Evolutionary conservation across 805 yeast species (phyloP).

Genomic region (Sungouiella thailandica): DNA sequence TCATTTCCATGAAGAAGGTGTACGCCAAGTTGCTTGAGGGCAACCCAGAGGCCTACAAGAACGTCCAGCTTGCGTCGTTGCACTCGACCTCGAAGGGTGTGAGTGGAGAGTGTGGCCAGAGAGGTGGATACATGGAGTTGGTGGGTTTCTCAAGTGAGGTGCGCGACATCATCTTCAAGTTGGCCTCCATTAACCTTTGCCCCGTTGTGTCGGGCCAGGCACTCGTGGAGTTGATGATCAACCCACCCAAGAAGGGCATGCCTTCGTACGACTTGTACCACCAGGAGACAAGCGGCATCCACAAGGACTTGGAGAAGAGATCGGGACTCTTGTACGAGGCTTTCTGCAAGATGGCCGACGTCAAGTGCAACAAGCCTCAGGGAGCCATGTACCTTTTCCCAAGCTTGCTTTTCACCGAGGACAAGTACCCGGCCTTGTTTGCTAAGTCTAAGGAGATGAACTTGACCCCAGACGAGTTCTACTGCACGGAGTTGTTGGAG

Average conservation of each 20-base stretch:
- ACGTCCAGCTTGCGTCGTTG: slow-evolving; percentile 85
- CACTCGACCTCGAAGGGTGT: slow-evolving; percentile 99
- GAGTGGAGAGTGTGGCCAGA: slow-evolving; percentile 98
- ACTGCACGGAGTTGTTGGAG: slow-evolving; percentile 80
- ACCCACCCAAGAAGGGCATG: slow-evolving; percentile 81
- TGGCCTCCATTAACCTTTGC: slow-evolving; percentile 88
- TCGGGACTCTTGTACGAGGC: slow-evolving; percentile 64
- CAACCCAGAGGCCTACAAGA: slow-evolving; percentile 51
- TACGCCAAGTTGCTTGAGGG: slow-evolving; percentile 55
- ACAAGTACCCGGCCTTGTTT: slow-evolving; percentile 48
- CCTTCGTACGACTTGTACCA: slow-evolving; percentile 65
- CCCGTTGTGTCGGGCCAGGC: slow-evolving; percentile 96
- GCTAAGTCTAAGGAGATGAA: slow-evolving; percentile 53
- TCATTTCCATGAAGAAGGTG: slow-evolving; percentile 79
- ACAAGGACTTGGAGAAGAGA: slow-evolving; percentile 55
- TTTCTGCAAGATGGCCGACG: slow-evolving; percentile 73
- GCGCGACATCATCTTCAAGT: slow-evolving; percentile 65
- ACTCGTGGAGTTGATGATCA: slow-evolving; percentile 84
- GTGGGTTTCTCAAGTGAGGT: slow-evolving; percentile 74
- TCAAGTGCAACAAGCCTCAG: slow-evolving; percentile 81
- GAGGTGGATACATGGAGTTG: slow-evolving; percentile 98
- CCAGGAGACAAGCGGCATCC: slow-evolving; percentile 58
- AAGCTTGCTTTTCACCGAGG: slow-evolving; percentile 50
- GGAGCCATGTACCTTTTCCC: slow-evolving; percentile 99
- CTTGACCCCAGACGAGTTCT: slow-evolving; percentile 76